Base-by-base conservation (phyloP, 83 land plant genomes). In the Picea engelmannii region DNA sequence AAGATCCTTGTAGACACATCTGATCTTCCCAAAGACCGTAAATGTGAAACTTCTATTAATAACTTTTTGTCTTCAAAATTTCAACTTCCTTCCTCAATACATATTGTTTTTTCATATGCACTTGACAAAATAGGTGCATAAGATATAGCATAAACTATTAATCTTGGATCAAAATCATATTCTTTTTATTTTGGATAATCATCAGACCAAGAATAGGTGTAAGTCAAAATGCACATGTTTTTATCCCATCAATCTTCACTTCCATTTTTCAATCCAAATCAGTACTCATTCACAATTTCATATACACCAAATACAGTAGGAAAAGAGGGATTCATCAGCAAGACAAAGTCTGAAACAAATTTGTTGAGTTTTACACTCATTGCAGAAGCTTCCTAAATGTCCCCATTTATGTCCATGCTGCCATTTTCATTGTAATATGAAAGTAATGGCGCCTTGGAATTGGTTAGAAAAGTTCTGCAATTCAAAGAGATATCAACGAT, bases 131-230 rank as follows among this genome's bases (percentile, higher is more conserved):
- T 87, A 70, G 91, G 96, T 78, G 89, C 86, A 88, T 90, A 97
- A 66, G 98, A 94, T 66, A 97, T 95, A 49, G 99, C 99, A 97
- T 97, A 97, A 64, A 94, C 98, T 70, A 98, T 91, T 71, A 97
- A 85, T 79, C 95, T 91, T 85, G 96, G 91, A 86, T 95, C 93
- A 24, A 96, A 89, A 80, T 91, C 94, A 80, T 95, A 97, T 81
- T 92, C 96, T 79, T 97, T 98, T 20, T 96, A 84, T 82, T 93
- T 95, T 64, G 98, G 95, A 90, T 97, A 96, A 84, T 92, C 91
- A 73, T 95, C 99, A 79, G 99, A 95, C 96, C 96, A 97, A 3
- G 99, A 98, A 62, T 95, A 92, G 9, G 98, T 97, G 80, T 97
- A 97, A 17, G 99, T 87, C 82, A 95, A 78, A 58, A 95, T 91